A percentile compares a stretch with the other conserved stretches of the same genome.
Conservation (phyloP, 1,139 yeast species). For the Taiozyma sp. region DNA sequence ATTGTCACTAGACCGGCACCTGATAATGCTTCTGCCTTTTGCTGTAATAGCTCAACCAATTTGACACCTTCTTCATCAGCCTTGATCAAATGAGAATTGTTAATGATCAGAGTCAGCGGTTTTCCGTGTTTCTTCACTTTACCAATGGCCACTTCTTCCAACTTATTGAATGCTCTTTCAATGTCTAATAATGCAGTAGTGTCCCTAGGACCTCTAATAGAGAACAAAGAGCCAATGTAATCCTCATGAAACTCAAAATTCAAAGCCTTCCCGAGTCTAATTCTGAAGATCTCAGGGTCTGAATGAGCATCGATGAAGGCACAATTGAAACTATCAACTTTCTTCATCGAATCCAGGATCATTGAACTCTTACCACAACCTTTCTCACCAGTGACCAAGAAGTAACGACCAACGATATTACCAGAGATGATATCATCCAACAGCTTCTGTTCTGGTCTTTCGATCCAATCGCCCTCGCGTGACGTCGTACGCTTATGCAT, state of each 20-base stretch:
- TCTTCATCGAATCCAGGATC: constrained; percentile 47
- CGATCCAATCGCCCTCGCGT: constrained; percentile 49
- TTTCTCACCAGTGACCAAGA: constrained; percentile 73
- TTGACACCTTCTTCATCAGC: constrained; percentile 66
- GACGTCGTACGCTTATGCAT: constrained; percentile 37
- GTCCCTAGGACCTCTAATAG: constrained; percentile 84
- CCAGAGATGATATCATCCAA: constrained; percentile 68
- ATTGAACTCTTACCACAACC: constrained; percentile 81
- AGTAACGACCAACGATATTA: constrained; percentile 59
- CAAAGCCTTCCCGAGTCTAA: constrained; percentile 71
- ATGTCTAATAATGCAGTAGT: constrained; percentile 80
- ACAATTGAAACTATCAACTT: constrained; percentile 60
- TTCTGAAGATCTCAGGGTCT: constrained; percentile 78
- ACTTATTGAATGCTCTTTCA: constrained; percentile 73
- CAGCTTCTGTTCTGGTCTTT: constrained; percentile 62
- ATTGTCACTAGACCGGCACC: constrained; percentile 76
- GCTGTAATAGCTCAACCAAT: constrained; percentile 73
- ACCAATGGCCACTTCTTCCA: constrained; percentile 67
- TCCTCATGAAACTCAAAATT: constrained; percentile 76
- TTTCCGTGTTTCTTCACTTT: constrained; percentile 37
- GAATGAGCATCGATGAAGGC: constrained; percentile 80
- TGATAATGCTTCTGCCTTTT: constrained; percentile 74
- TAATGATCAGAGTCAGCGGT: constrained; percentile 68
- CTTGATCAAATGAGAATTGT: constrained; percentile 69
- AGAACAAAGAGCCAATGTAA: constrained; percentile 75